A percentile compares a stretch with the other conserved stretches of the same genome.
These are phyloP conservation scores for Aspergillus floridensis DNA, from an alignment of 2,329 filamentous ascomycete species.

Conservation along the genomic window DNA sequence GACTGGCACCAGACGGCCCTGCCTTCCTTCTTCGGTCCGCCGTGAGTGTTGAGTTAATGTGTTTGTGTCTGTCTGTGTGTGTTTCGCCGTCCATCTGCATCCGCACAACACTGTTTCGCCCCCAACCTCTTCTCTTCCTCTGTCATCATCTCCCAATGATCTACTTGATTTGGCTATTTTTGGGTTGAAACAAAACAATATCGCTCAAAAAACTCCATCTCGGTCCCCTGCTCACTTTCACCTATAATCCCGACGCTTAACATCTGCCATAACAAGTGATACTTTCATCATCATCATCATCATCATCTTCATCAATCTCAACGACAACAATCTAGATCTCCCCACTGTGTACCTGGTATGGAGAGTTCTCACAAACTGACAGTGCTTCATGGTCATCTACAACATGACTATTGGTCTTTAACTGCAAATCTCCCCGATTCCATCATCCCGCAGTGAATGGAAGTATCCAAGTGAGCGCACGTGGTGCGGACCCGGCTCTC, in stretches of 20 bases:
- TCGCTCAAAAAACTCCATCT: background rate
- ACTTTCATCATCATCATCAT: background rate
- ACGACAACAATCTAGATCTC: conserved; percentile 23
- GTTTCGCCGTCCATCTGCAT: conserved; percentile 8
- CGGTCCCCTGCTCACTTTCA: background rate
- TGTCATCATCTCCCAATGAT: background rate
- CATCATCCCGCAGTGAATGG: conserved; percentile 16
- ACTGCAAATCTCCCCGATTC: conserved; percentile 17
- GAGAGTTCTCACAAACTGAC: conserved; percentile 24
- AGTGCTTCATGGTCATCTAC: conserved; percentile 27
- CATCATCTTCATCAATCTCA: conserved; percentile 15
- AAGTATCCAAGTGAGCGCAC: conserved; percentile 17
- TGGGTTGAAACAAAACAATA: background rate
- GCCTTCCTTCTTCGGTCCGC: conserved; percentile 1
- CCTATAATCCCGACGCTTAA: background rate
- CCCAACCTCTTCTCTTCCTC: background rate
- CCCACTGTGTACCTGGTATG: conserved; percentile 29
- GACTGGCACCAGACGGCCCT: background rate
- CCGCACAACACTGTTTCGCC: conserved; percentile 5
- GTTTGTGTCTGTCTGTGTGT: background rate
- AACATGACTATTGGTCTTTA: conserved; percentile 27
- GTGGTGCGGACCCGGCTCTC: conserved; percentile 16
- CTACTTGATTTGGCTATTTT: background rate
- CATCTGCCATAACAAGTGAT: background rate
- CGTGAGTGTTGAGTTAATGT: background rate